Conservation (phyloP, 257 asterid genomes). For the Cynanchum wilfordii region DNA sequence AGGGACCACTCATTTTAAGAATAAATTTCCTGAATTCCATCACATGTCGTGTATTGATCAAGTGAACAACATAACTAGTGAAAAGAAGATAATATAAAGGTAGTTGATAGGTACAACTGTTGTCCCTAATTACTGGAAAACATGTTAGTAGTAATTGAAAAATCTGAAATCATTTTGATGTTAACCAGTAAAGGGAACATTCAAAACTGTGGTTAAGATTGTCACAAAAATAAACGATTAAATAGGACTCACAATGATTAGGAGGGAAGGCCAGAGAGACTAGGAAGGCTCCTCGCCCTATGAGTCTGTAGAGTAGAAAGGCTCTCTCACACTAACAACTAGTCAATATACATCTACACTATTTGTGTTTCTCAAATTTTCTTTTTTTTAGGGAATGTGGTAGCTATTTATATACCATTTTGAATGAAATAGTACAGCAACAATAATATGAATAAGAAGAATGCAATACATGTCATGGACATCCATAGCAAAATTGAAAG, state of each 20-base stretch:
- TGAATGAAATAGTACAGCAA: background rate
- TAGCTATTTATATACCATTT: background rate
- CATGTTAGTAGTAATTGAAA: background rate
- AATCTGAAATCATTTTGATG: background rate
- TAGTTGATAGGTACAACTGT: background rate
- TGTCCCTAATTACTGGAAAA: background rate
- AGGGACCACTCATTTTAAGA: background rate
- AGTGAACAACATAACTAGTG: background rate
- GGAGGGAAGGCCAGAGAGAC: background rate
- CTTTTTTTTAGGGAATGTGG: background rate
- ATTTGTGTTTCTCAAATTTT: background rate
- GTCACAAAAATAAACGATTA: background rate
- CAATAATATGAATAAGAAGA: background rate
- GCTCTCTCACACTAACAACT: no score
- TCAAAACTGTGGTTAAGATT: background rate
- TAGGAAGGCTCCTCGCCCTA: background rate
- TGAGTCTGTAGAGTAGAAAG: background rate
- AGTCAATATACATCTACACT: no score
- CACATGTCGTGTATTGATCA: background rate
- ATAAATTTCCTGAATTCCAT: background rate
- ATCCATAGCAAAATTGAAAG: background rate
- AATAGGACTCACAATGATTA: background rate
- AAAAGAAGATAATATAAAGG: background rate
- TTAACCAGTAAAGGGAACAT: background rate
- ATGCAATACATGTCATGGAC: background rate